phyloP scores from a whole-genome alignment of 2,329 filamentous ascomycete genomes.

The Colletotrichum aenigma region DNA sequence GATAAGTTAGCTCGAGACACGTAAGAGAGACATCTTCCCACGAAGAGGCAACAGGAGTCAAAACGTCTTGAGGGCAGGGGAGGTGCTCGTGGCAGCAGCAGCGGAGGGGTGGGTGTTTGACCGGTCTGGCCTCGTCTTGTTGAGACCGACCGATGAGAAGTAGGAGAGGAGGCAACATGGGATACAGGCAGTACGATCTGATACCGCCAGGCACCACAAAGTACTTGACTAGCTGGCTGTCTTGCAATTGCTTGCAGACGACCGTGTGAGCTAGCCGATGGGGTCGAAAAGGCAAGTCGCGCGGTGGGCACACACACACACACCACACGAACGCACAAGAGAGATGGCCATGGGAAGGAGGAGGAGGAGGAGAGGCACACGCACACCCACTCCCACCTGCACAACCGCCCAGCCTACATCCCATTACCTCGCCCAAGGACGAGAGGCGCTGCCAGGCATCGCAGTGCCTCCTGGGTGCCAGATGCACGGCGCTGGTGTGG shows the following conservation, averaged over 20 bases:
- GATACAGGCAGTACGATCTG: conserved; percentile 1
- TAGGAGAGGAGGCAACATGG: conserved; percentile 14
- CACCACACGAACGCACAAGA: background rate
- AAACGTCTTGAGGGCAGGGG: background rate
- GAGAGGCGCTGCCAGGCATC: background rate
- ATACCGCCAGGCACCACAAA: conserved; percentile 8
- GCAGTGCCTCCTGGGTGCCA: background rate
- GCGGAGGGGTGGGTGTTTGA: background rate
- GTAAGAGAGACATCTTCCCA: background rate
- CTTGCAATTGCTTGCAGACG: conserved; percentile 7
- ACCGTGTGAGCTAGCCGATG: background rate
- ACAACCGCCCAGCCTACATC: background rate
- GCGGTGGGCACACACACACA: conserved; percentile 2
- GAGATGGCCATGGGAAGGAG: background rate
- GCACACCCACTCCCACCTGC: background rate
- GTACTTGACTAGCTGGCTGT: conserved; percentile 3
- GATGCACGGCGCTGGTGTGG: conserved; percentile 5
- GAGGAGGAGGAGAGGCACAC: background rate
- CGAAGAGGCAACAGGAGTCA: conserved; percentile 1
- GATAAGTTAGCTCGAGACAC: background rate
- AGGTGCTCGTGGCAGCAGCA: background rate
- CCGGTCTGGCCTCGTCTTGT: conserved; percentile 11
- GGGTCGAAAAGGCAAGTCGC: conserved; percentile 8
- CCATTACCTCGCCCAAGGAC: background rate
- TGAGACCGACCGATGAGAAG: conserved; percentile 18